These are phyloP conservation scores for Leishmania aethiopica DNA, from an alignment of 208 protist species.

Conservation along the genomic window DNA sequence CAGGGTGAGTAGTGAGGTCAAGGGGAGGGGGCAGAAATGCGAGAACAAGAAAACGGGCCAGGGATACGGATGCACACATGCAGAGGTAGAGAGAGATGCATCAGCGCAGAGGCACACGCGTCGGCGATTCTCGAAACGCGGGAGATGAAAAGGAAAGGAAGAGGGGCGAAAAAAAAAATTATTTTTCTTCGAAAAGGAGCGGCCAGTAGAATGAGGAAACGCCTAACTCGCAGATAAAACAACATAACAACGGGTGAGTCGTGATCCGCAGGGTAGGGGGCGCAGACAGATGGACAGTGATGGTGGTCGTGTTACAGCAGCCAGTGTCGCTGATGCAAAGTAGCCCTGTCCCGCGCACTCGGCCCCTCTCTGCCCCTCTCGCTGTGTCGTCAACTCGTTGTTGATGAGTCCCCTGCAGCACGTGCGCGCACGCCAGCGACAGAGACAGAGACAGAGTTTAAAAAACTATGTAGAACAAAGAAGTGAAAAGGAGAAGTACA, in stretches of 20 bases:
- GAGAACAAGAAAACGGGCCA: neutral
- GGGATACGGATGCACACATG: neutral
- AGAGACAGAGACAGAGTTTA: neutral
- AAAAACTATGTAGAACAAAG: neutral
- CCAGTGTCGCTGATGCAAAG: neutral
- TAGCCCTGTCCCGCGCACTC: neutral
- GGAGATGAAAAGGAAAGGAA: neutral
- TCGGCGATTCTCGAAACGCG: neutral
- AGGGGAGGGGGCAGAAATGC: neutral
- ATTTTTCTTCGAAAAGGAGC: neutral
- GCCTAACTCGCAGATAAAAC: neutral
- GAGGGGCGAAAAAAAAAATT: neutral
- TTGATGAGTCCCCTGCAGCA: neutral
- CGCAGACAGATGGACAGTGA: neutral
- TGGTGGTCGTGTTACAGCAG: neutral
- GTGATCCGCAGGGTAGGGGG: neutral
- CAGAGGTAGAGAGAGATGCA: neutral
- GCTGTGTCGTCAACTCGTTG: neutral
- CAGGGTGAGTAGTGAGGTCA: too few relatives aligned
- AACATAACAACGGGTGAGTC: neutral
- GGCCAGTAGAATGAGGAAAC: neutral
- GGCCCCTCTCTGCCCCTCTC: neutral
- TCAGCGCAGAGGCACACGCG: neutral
- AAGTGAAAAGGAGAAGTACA: neutral
- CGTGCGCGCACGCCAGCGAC: neutral